A percentile compares a stretch with the other conserved stretches of the same genome.
Evolutionary conservation across 1,139 yeast species (phyloP).

Genomic region (Nematodospora anomalae): DNA sequence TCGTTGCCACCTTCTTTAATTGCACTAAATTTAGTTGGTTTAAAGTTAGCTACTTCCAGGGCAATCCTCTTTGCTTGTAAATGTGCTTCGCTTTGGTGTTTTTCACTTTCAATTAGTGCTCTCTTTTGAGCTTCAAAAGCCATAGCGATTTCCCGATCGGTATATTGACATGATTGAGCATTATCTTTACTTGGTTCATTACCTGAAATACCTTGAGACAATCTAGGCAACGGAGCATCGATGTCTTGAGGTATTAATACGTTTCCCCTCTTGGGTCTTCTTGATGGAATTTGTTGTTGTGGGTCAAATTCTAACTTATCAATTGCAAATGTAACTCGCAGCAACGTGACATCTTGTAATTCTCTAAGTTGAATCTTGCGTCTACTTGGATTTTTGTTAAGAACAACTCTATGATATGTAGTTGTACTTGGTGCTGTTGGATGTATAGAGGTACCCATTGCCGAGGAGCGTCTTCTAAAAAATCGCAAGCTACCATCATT

Average conservation of each 20-base stretch:
- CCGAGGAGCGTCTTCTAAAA: constrained; percentile 17
- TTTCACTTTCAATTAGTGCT: constrained; percentile 60
- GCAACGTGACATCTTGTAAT: constrained; percentile 39
- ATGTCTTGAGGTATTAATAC: constrained; percentile 75
- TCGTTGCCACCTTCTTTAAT: constrained; percentile 15
- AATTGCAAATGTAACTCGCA: constrained; percentile 74
- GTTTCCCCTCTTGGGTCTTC: constrained; percentile 79
- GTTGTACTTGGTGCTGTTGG: constrained; percentile 6
- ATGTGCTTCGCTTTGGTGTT: constrained; percentile 77
- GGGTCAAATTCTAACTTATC: constrained; percentile 75
- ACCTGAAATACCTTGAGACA: constrained; percentile 61
- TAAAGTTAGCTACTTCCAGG: constrained; percentile 54
- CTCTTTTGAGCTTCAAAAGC: constrained; percentile 60
- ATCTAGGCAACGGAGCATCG: constrained; percentile 58
- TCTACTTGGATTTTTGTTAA: constrained; percentile 49
- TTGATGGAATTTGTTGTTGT: constrained; percentile 91
- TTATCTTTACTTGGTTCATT: constrained; percentile 22
- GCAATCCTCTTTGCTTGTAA: constrained; percentile 68
- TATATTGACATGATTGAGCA: constrained; percentile 25
- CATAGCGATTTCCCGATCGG: constrained; percentile 49
- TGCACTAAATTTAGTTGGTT: constrained; percentile 9
- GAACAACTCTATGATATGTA: constrained; percentile 30
- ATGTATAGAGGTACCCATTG: constrained; percentile 2
- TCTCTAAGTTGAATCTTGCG: constrained; percentile 38
- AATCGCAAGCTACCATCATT: constrained; percentile 9